Percentiles rank a stretch among this genome's conserved stretches.
Evolutionary conservation across 768 basidiomycete species (phyloP).

Genomic region (Royoungia palumana): DNA sequence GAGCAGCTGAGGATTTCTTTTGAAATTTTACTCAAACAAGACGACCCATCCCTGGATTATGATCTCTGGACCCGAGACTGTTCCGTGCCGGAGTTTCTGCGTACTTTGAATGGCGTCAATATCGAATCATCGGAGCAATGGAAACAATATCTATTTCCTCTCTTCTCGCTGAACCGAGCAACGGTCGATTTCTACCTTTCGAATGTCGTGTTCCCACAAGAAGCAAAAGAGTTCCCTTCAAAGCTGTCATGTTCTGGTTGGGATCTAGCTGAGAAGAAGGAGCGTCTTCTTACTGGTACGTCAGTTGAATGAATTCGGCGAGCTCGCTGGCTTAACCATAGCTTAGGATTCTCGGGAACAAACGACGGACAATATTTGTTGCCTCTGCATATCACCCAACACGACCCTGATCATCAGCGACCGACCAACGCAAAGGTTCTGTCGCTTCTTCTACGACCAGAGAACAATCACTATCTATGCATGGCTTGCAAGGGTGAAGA

Average conservation of each 20-base stretch:
- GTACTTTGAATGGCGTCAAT: slow-evolving; percentile 21
- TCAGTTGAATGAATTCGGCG: background rate
- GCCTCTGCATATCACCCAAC: slow-evolving; percentile 33
- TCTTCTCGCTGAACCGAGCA: slow-evolving; percentile 27
- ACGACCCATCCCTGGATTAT: slow-evolving; percentile 33
- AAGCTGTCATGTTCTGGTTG: slow-evolving; percentile 36
- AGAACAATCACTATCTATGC: slow-evolving; percentile 19
- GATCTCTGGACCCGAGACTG: slow-evolving; percentile 27
- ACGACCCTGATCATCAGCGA: slow-evolving; percentile 26
- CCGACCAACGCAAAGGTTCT: slow-evolving; percentile 46
- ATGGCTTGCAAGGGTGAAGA: slow-evolving; percentile 6
- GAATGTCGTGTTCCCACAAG: slow-evolving; percentile 36
- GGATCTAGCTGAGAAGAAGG: slow-evolving; percentile 34
- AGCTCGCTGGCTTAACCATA: background rate
- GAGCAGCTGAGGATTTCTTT: slow-evolving; percentile 31
- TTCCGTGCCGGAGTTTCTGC: slow-evolving; percentile 20
- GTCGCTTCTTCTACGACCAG: slow-evolving; percentile 27
- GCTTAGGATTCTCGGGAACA: slow-evolving; percentile 38
- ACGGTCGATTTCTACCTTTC: slow-evolving; percentile 38
- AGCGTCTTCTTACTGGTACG: slow-evolving; percentile 15
- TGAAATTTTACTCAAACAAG: slow-evolving; percentile 25
- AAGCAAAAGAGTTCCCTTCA: slow-evolving; percentile 34
- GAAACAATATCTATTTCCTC: slow-evolving; percentile 18
- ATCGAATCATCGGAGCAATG: slow-evolving; percentile 29
- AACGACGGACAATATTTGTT: slow-evolving; percentile 39